phyloP scores from a whole-genome alignment of 2,329 filamentous ascomycete species.

The Chaetomium sp. region DNA sequence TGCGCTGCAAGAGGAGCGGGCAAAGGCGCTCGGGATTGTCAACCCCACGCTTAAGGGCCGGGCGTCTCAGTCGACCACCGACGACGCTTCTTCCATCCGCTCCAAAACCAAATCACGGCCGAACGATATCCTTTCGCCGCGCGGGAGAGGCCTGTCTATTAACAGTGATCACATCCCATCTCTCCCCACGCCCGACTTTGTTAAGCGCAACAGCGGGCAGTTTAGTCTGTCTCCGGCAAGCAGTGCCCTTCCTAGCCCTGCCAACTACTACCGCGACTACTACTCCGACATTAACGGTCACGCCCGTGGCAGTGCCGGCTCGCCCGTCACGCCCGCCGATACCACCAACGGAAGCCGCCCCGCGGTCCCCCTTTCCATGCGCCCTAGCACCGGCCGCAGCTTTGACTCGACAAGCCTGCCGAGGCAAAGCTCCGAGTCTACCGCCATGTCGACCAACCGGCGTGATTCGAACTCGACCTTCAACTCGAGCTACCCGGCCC shows the following conservation, averaged over 20 bases:
- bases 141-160: constrained; percentile 62
- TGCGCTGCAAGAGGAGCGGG: constrained; percentile 70
- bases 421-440: constrained; percentile 55
- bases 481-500: constrained; percentile 49
- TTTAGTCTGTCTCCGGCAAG: constrained; percentile 62
- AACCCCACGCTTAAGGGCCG: constrained; percentile 67
- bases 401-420: constrained; percentile 56
- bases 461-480: constrained; percentile 60
- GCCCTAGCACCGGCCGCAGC: constrained; percentile 63
- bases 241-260: constrained; percentile 50
- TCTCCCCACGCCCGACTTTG: constrained; percentile 67
- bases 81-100: constrained; percentile 52
- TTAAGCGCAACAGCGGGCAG: constrained; percentile 65
- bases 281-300: constrained; percentile 51
- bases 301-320: constrained; percentile 59
- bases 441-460: constrained; percentile 43
- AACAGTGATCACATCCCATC: constrained; percentile 65
- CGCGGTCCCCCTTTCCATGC: constrained; percentile 45
- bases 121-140: constrained; percentile 49
- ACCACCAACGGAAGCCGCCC: constrained; percentile 51
- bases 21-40: constrained; percentile 72
- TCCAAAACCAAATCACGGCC: constrained; percentile 53
- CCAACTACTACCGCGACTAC: constrained; percentile 59
- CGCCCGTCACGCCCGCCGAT: constrained; percentile 60
- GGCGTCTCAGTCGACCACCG: constrained; percentile 60